Percentiles rank a stretch among this genome's conserved stretches.
Evolutionary conservation across 805 yeast genomes (phyloP).

Genomic region (Priceomyces carsonii): DNA sequence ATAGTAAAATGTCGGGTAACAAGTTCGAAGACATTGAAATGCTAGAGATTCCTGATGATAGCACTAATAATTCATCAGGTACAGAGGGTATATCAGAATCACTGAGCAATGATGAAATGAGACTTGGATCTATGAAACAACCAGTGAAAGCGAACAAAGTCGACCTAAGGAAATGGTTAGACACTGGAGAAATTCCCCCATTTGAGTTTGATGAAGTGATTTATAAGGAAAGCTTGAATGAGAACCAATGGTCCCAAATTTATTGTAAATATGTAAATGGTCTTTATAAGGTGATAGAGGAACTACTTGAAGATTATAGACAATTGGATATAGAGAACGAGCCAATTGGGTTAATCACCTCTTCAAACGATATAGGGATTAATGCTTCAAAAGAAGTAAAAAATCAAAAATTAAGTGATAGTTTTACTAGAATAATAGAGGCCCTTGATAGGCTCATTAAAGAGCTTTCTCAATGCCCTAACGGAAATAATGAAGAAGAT

Average conservation of each 20-base stretch:
- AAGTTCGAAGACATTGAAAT: constrained; percentile 42
- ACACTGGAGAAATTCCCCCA: constrained; percentile 31
- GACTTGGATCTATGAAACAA: neutral
- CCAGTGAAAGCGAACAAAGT: constrained; percentile 15
- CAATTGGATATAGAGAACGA: constrained; percentile 19
- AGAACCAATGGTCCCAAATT: constrained; percentile 39
- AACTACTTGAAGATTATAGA: constrained; percentile 18
- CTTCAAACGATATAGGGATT: constrained; percentile 13
- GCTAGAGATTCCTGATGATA: constrained; percentile 44
- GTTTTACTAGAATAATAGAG: constrained; percentile 28
- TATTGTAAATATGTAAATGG: constrained; percentile 50
- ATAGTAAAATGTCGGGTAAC: constrained; percentile 9
- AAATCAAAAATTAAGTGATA: constrained; percentile 19
- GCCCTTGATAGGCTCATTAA: constrained; percentile 30
- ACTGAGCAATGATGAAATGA: constrained; percentile 7
- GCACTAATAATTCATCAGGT: constrained; percentile 22
- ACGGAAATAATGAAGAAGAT: neutral
- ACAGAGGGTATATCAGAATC: constrained; percentile 25
- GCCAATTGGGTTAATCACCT: constrained; percentile 33
- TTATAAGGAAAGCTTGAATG: constrained; percentile 34
- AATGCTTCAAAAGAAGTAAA: constrained; percentile 7
- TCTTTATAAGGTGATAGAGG: constrained; percentile 54
- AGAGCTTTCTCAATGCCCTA: constrained; percentile 11
- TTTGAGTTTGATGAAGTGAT: constrained; percentile 46
- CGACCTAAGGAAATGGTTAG: constrained; percentile 50